Base-by-base conservation (phyloP, 768 basidiomycete species). In the Pleurotus tuoliensis region DNA sequence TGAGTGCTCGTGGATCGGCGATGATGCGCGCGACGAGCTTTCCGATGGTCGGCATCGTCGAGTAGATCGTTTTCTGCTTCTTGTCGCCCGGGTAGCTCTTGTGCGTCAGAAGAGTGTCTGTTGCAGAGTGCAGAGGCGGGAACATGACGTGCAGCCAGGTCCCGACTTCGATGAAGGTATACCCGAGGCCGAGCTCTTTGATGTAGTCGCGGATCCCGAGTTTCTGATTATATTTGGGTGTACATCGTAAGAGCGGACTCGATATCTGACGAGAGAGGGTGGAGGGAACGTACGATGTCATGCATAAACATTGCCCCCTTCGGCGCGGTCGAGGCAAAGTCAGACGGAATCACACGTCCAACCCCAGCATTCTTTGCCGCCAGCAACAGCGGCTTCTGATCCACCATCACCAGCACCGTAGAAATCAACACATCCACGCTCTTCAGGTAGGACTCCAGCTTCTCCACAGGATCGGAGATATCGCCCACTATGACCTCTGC, bases 311-410 rank as follows among this genome's bases (percentile, higher is more conserved):
- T 25, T 8, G 5, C 20, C 18, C 25, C 22, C 25, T 16, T 18
- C 4, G 46, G 16, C 12, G 46, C 46, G 20, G 25, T 47, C 15
- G 48, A 37, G 5, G 27, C 48, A 37, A 50, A 50, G 48, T 50
- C 48, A n/a, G 48, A 50, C 5, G 48, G 48, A 15, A 50, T 50
- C n/a, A 50, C 24, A n/a, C 48, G 48, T 8, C 48, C 24, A 30
- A 50, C 48, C n/a, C 48, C 48, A 11, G 22, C 48, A 16, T 50
- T 50, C 48, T 50, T 50, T 11, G 48, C 48, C 6, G 48, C 48
- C 8, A 15, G 27, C 13, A 50, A n/a, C 25, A 50, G 24, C 11
- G 48, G 48, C 13, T 50, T 50, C 48, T 50, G 48, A 11, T 50
- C 48, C 13, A 50, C 48, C 12, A 50, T 16, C 9, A 34, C n/a